A percentile compares a stretch with the other conserved stretches of the same genome.
Evolutionary conservation across 768 basidiomycete genomes (phyloP).

Genomic region (Leccinum subgranulosum): DNA sequence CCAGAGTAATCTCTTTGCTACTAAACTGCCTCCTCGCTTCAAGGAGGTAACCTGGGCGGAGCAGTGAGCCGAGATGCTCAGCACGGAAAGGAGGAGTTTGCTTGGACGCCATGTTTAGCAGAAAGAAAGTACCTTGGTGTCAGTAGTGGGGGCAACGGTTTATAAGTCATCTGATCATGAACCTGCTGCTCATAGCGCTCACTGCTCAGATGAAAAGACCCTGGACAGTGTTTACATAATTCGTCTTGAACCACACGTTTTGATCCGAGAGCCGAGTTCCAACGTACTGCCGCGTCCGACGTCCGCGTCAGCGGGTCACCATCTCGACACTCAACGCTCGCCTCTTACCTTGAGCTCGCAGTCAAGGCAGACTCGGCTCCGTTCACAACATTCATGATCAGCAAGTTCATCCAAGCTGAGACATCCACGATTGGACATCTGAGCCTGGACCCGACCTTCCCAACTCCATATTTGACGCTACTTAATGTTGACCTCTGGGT

Average conservation of each 20-base stretch:
- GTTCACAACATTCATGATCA: background rate
- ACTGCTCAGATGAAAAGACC: background rate
- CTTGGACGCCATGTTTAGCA: constrained; percentile 15
- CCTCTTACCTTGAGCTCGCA: background rate
- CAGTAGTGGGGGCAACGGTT: background rate
- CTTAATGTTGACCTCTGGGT: background rate
- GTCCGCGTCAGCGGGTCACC: background rate
- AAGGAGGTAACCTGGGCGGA: constrained; percentile 39
- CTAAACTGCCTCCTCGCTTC: constrained; percentile 36
- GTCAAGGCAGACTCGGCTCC: background rate
- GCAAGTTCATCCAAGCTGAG: background rate
- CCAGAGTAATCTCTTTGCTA: constrained; percentile 29
- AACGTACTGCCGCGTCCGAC: background rate
- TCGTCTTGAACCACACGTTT: background rate
- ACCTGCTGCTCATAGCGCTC: background rate
- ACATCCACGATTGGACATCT: background rate
- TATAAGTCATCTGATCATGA: background rate
- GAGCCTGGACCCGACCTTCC: background rate
- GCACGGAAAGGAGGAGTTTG: constrained; percentile 42
- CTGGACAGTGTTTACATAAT: too few species aligned
- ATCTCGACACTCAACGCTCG: too few species aligned
- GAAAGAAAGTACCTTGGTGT: background rate
- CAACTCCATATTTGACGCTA: background rate
- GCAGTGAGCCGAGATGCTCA: constrained; percentile 46
- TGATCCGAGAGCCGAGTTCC: too few species aligned